Evolutionary conservation across 2,329 filamentous ascomycete species (phyloP).

Genomic region (Diplocarpon mali): DNA sequence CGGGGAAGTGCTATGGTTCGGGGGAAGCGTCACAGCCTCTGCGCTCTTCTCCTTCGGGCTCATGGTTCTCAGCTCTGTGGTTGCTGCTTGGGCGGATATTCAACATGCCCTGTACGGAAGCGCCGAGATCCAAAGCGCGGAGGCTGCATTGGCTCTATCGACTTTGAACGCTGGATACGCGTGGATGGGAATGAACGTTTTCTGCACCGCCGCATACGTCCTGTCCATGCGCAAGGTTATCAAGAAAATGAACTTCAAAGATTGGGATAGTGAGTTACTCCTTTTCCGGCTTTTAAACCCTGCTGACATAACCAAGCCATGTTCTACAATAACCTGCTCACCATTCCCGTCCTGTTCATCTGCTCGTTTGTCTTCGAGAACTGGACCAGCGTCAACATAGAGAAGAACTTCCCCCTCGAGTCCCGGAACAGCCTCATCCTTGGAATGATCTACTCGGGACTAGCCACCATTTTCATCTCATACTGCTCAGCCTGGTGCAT

Average conservation of each 20-base stretch:
- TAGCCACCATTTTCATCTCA: constrained; percentile 95
- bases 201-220: constrained; percentile 85
- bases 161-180: constrained; percentile 91
- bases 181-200: constrained; percentile 96
- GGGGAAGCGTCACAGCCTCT: constrained; percentile 78
- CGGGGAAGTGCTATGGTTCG: constrained; percentile 96
- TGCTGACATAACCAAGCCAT: constrained; percentile 55
- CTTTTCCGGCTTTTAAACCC: not conserved
- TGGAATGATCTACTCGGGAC: constrained; percentile 88
- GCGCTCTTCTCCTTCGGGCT: constrained; percentile 88
- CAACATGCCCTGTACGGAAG: constrained; percentile 60
- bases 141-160: constrained; percentile 65
- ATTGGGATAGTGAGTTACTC: constrained; percentile 81
- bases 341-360: constrained; percentile 80
- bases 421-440: constrained; percentile 68
- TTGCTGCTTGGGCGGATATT: constrained; percentile 96
- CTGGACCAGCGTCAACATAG: constrained; percentile 79
- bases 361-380: constrained; percentile 78
- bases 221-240: constrained; percentile 96
- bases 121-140: constrained; percentile 29
- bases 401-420: constrained; percentile 78
- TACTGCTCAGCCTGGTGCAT: constrained; percentile 99
- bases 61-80: constrained; percentile 89
- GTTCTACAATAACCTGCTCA: constrained; percentile 99
- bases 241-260: constrained; percentile 99